Conservation (phyloP, 164 flowering plant species). For the Chimonanthus praecox region DNA sequence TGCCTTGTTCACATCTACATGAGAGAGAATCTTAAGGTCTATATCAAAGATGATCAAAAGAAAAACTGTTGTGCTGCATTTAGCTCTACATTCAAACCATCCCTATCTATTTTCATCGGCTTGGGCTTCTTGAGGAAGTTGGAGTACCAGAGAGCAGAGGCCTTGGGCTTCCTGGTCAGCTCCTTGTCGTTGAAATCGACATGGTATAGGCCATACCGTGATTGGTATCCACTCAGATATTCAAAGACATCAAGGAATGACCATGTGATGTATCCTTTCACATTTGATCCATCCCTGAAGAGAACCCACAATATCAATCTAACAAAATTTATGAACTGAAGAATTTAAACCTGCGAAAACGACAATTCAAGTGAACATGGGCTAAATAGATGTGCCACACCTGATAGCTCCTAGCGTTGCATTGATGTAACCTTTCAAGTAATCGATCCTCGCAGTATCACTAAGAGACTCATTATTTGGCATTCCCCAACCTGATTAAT, state of each 20-base stretch:
- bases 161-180: conserved; percentile 27
- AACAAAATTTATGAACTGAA: neutral
- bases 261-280: conserved; percentile 45
- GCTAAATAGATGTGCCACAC: conserved; percentile 13
- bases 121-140: conserved; percentile 27
- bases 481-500: conserved; percentile 20
- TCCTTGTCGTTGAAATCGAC: conserved; percentile 31
- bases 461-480: conserved; percentile 19
- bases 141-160: conserved; percentile 36
- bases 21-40: too few species aligned
- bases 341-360: neutral
- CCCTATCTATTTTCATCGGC: neutral
- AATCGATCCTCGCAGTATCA: conserved; percentile 22
- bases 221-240: conserved; percentile 28
- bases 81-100: neutral
- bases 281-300: conserved; percentile 41
- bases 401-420: conserved; percentile 27
- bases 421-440: conserved; percentile 14
- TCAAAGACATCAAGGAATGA: conserved; percentile 51
- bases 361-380: neutral
- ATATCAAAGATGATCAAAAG: neutral
- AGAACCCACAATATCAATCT: neutral
- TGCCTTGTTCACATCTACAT: too few species aligned
- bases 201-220: conserved; percentile 27
- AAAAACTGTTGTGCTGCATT: neutral